phyloP scores from a whole-genome alignment of 1,139 yeast species.

The Geotrichum australiense region DNA sequence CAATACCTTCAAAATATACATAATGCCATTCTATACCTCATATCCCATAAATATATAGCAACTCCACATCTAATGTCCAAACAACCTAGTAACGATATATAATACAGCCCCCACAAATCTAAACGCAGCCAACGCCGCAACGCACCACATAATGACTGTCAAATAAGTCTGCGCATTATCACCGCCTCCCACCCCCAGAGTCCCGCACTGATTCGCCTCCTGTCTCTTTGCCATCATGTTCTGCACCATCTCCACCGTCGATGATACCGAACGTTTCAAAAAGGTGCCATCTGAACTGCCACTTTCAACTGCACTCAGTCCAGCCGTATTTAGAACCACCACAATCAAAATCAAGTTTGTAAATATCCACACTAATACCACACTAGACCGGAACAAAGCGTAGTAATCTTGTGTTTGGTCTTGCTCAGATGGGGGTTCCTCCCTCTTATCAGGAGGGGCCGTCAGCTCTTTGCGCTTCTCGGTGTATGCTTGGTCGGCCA shows the following conservation, averaged over 20 bases:
- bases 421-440: conserved; percentile 18
- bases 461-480: conserved; percentile 31
- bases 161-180: conserved; percentile 43
- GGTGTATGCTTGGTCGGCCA: conserved; percentile 54
- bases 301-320: conserved; percentile 35
- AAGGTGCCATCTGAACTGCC: conserved; percentile 23
- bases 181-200: conserved; percentile 25
- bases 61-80: conserved; percentile 32
- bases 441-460: conserved; percentile 27
- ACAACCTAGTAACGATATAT: conserved; percentile 29
- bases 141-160: conserved; percentile 73
- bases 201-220: conserved; percentile 21
- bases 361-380: conserved; percentile 73
- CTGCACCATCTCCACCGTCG: conserved; percentile 10
- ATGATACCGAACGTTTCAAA: conserved; percentile 5
- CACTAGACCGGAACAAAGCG: conserved; percentile 69
- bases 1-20: too few relatives aligned
- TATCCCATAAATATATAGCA: conserved; percentile 2
- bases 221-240: conserved; percentile 10
- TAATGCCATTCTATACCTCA: too few relatives aligned
- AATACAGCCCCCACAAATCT: conserved; percentile 49
- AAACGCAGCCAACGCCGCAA: conserved; percentile 66
- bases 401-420: conserved; percentile 51
- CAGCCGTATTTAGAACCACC: conserved; percentile 63
- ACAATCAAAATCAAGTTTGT: conserved; percentile 62